A percentile compares a stretch with the other conserved stretches of the same genome.
Evolutionary conservation across 345 rosid species (phyloP).

Genomic region (Hibiscus syriacus): DNA sequence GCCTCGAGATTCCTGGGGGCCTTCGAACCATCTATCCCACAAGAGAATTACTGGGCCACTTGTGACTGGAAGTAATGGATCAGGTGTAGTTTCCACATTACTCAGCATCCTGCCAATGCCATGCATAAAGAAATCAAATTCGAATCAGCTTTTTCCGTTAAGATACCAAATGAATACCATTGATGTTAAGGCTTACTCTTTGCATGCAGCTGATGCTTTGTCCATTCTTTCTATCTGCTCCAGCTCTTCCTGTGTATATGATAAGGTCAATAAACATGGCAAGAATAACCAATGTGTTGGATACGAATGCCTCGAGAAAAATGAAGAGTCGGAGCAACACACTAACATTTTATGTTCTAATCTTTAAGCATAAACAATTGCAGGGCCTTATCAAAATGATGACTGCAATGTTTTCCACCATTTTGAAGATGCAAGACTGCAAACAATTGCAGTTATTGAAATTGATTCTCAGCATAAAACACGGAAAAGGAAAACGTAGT

Average conservation of each 20-base stretch:
- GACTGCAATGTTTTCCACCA: not conserved
- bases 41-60: slow-evolving; percentile 45
- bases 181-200: too few relatives aligned
- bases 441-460: not conserved
- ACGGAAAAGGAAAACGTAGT: not conserved
- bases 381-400: not conserved
- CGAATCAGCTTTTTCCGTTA: slow-evolving; percentile 1
- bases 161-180: not conserved
- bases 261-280: not conserved
- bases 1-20: slow-evolving; percentile 49
- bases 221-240: slow-evolving; percentile 68
- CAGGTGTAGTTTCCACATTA: slow-evolving; percentile 51
- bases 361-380: not conserved
- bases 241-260: slow-evolving; percentile 56
- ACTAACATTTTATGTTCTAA: not conserved
- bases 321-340: not conserved
- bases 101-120: slow-evolving; percentile 39
- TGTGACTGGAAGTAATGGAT: slow-evolving; percentile 71
- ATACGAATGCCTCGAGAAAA: not conserved
- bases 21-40: slow-evolving; percentile 96
- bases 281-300: not conserved
- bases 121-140: slow-evolving; percentile 6
- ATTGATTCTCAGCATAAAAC: not conserved
- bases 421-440: not conserved
- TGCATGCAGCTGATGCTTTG: slow-evolving; percentile 48